Percentiles rank a stretch among this genome's conserved stretches.
Conservation (phyloP, 768 basidiomycete species). For the Serendipita sp. region DNA sequence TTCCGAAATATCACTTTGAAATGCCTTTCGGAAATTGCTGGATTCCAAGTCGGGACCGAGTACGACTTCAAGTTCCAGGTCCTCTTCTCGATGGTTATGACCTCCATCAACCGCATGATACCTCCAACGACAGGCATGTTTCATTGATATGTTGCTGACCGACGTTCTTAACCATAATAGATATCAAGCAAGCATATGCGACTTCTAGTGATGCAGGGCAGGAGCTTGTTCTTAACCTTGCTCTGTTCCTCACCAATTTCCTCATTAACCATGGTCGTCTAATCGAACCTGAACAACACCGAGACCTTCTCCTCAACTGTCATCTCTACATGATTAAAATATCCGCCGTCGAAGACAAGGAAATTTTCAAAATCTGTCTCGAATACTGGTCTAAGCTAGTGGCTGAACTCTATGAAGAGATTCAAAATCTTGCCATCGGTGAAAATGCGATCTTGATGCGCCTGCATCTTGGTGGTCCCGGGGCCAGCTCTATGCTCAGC, state of each 20-base stretch:
- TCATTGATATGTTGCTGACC: background rate
- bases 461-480: conserved; percentile 60
- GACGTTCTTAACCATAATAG: conserved; percentile 13
- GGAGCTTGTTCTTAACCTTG: conserved; percentile 91
- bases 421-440: conserved; percentile 78
- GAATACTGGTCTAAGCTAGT: conserved; percentile 98
- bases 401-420: conserved; percentile 91
- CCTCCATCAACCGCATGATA: conserved; percentile 90
- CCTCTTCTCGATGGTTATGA: conserved; percentile 97
- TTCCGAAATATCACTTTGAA: conserved; percentile 96
- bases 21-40: conserved; percentile 92
- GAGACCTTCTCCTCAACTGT: conserved; percentile 87
- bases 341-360: conserved; percentile 93
- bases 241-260: conserved; percentile 96
- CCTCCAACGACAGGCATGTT: conserved; percentile 63
- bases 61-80: conserved; percentile 98
- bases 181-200: conserved; percentile 83
- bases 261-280: conserved; percentile 81
- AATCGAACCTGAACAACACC: conserved; percentile 79
- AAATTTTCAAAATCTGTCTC: conserved; percentile 97
- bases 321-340: conserved; percentile 98
- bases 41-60: conserved; percentile 84
- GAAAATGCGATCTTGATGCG: conserved; percentile 80
- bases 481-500: conserved; percentile 50
- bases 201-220: conserved; percentile 85